Base-by-base conservation (phyloP, 805 yeast genomes). In the Yarrowia divulgata region DNA sequence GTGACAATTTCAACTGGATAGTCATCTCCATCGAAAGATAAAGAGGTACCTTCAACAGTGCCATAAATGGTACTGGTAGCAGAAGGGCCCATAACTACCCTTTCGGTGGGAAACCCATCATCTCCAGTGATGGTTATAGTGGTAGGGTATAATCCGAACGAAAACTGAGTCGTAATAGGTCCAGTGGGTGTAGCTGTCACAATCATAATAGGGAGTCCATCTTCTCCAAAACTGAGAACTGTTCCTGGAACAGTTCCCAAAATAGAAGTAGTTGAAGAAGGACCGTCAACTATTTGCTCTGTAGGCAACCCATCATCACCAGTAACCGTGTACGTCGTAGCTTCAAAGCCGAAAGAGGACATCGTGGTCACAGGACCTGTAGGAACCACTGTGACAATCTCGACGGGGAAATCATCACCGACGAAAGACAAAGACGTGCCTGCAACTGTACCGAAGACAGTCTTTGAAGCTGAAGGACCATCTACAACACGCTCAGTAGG, bases 281-380 rank as follows among this genome's bases (percentile, higher is more conserved):
- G 50, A 5, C 32, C 50, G 8, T 46, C 9, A n/a, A 19, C 10
- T 2, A 46, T 34, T 18, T 46, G 34, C n/a, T 46, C 34, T 12
- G 50, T 46, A 8, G 50, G 50, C 34, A 46, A 13, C 2, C 50
- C 50, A 13, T 46, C 50, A 12, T 46, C 50, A 13, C 50, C 50
- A 23, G 34, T 19, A 16, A 19, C n/a, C 3, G 34, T 23, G 50
- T 46, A 46, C 4, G 32, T 46, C 12, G 50, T 46, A 12, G 34
- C 50, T 1, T 18, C 13, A 5, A 46, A 13, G 3, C 50, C 50
- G 12, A 46, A 46, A 8, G 50, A 23, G 5, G 32, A 23, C 9
- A 12, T n/a, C 23, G 50, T 46, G 23, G 50, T 23, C 5, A 46
- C 50, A 12, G 50, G 50, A 13, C 34, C 50, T 13, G 34, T 6